These are phyloP conservation scores for Teunomyces aglyptinius DNA, from an alignment of 805 yeast genomes.

Conservation along the genomic window DNA sequence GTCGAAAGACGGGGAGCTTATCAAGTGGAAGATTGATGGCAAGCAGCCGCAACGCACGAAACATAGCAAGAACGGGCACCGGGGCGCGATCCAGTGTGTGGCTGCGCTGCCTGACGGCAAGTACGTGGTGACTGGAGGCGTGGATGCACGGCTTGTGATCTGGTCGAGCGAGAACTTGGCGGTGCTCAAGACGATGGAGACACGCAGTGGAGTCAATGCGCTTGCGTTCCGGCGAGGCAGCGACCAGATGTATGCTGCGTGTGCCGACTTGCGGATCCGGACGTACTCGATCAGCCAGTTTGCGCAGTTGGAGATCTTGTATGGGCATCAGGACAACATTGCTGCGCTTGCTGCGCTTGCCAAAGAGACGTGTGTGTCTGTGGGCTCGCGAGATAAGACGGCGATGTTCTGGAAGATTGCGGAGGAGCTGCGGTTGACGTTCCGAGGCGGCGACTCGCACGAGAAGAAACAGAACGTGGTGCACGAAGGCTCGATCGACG, in stretches of 20 bases:
- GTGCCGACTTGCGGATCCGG: constrained; percentile 88
- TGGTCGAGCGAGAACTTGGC: constrained; percentile 83
- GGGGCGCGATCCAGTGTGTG: constrained; percentile 69
- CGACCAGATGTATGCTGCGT: constrained; percentile 86
- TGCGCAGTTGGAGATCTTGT: constrained; percentile 85
- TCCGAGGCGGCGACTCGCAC: constrained; percentile 79
- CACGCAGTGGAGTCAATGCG: constrained; percentile 71
- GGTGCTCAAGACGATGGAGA: constrained; percentile 73
- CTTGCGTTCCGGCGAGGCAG: constrained; percentile 75
- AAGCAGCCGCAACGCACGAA: constrained; percentile 62
- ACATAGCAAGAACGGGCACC: constrained; percentile 73
- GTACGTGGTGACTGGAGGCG: constrained; percentile 88
- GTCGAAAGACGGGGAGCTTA: constrained; percentile 75
- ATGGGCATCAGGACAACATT: constrained; percentile 93
- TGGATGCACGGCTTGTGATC: constrained; percentile 73
- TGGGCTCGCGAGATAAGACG: constrained; percentile 91
- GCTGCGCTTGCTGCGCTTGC: constrained; percentile 77
- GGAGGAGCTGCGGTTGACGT: constrained; percentile 90
- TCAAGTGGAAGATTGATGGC: constrained; percentile 72
- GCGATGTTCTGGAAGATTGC: constrained; percentile 96
- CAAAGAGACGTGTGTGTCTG: constrained; percentile 91
- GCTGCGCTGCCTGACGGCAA: constrained; percentile 87
- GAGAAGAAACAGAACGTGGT: constrained; percentile 42
- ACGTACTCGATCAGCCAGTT: constrained; percentile 82
- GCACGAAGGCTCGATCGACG: constrained; percentile 86